Conservation (phyloP, 306 rosid species). For the Prunus kanzakura region DNA sequence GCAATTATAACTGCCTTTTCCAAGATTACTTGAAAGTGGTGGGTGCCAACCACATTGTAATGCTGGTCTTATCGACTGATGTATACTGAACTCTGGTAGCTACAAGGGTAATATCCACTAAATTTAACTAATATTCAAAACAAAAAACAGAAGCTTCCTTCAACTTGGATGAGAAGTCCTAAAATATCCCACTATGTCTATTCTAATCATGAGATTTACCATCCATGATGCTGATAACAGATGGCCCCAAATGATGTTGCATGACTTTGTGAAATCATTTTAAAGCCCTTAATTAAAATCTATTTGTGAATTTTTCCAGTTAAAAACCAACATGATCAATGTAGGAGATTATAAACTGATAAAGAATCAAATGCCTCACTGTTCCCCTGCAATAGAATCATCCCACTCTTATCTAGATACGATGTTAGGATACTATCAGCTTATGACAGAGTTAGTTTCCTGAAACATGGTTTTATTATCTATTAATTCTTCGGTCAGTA, state of each 20-base stretch:
- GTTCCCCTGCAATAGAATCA: not conserved
- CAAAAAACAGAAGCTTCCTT: not conserved
- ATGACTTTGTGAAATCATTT: not conserved
- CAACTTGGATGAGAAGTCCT: not conserved
- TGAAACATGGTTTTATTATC: not conserved
- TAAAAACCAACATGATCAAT: not conserved
- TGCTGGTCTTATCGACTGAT: not conserved
- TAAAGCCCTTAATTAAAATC: not conserved
- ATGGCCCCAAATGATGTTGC: not conserved
- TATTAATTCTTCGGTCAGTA: not conserved
- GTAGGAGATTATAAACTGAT: not conserved
- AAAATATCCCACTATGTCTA: not conserved
- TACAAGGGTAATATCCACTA: not conserved
- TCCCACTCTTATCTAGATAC: not conserved
- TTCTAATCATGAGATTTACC: not conserved
- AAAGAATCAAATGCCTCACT: constrained; percentile 2
- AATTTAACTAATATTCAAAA: not conserved
- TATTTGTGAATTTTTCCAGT: not conserved
- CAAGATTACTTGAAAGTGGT: not conserved
- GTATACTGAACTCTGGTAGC: not conserved
- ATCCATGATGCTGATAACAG: not conserved
- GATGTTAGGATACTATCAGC: constrained; percentile 11
- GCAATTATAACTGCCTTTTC: not conserved
- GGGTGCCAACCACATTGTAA: not conserved
- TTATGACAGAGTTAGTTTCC: not conserved